These are phyloP conservation scores for Termitomyces bulborhizus DNA, from an alignment of 768 basidiomycete species.

Conservation along the genomic window DNA sequence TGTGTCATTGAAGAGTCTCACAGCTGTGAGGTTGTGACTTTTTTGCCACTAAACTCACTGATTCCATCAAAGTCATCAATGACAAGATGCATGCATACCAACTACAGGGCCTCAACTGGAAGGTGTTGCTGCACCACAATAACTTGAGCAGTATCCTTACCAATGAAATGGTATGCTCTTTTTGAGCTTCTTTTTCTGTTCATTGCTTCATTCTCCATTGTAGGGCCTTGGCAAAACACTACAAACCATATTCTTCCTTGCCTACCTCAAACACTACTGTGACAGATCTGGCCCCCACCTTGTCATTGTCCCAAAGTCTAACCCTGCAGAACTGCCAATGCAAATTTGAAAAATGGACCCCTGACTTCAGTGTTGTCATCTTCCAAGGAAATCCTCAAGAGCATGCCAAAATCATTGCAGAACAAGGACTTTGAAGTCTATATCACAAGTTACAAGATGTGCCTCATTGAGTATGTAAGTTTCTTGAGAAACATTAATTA, in stretches of 20 bases:
- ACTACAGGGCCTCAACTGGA: slow-evolving; percentile 94
- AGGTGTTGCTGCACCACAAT: slow-evolving; percentile 94
- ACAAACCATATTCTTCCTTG: slow-evolving; percentile 95
- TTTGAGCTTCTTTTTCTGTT: neutral
- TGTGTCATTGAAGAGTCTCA: slow-evolving; percentile 95
- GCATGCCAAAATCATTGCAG: slow-evolving; percentile 72
- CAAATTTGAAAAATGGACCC: slow-evolving; percentile 89
- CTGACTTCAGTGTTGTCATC: slow-evolving; percentile 76
- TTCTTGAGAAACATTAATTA: no score
- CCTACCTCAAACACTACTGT: slow-evolving; percentile 85
- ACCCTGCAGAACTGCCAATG: slow-evolving; percentile 93
- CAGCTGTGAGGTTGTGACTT: slow-evolving; percentile 51
- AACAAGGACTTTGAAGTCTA: slow-evolving; percentile 87
- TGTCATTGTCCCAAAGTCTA: slow-evolving; percentile 97
- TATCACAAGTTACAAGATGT: slow-evolving; percentile 96
- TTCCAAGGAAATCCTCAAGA: slow-evolving; percentile 90
- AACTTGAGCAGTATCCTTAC: slow-evolving; percentile 96
- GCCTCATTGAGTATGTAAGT: slow-evolving; percentile 63
- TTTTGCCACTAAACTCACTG: neutral
- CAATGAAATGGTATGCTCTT: slow-evolving; percentile 76
- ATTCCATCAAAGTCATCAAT: slow-evolving; percentile 58
- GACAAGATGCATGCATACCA: slow-evolving; percentile 93
- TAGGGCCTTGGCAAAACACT: slow-evolving; percentile 97
- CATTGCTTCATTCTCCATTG: neutral
- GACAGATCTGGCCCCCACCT: slow-evolving; percentile 80